Evolutionary conservation across 805 yeast genomes (phyloP).

Genomic region (Torulaspora microellipsoides): DNA sequence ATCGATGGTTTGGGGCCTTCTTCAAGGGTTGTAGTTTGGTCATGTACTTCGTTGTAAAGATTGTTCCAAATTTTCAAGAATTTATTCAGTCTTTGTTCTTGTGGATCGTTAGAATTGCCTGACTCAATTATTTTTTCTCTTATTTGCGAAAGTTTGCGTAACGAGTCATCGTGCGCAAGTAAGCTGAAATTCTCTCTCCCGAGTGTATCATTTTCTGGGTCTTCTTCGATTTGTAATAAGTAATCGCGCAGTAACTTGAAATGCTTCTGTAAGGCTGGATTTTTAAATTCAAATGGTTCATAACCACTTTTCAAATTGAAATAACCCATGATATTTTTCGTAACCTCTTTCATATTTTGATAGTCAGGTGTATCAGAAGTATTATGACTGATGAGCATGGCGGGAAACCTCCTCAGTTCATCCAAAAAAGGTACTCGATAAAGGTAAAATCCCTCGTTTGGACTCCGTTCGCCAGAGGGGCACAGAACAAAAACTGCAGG

Average conservation of each 20-base stretch:
- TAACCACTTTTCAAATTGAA: constrained; percentile 47
- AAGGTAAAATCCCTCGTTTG: constrained; percentile 66
- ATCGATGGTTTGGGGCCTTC: constrained; percentile 5
- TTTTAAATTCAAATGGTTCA: constrained; percentile 52
- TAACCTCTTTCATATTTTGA: constrained; percentile 23
- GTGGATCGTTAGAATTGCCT: constrained; percentile 21
- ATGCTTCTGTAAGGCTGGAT: constrained; percentile 67
- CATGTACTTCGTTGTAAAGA: constrained; percentile 22
- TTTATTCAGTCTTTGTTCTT: constrained; percentile 20
- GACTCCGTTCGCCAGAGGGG: constrained; percentile 41
- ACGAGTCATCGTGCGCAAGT: constrained; percentile 35
- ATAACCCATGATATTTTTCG: constrained; percentile 35
- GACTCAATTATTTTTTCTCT: constrained; percentile 30
- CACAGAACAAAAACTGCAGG: constrained; percentile 58
- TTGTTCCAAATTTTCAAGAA: constrained; percentile 35
- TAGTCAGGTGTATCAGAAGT: constrained; percentile 15
- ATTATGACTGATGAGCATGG: constrained; percentile 11
- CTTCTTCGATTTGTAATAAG: constrained; percentile 50
- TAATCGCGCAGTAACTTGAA: constrained; percentile 60
- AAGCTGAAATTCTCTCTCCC: constrained; percentile 9
- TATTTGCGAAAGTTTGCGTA: constrained; percentile 29
- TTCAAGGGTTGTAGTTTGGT: constrained; percentile 9
- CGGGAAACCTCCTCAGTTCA: constrained; percentile 66
- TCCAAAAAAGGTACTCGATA: constrained; percentile 69
- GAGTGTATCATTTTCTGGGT: constrained; percentile 22